These are phyloP conservation scores for Trichoderma cornu-damae DNA, from an alignment of 2,329 filamentous ascomycete genomes.

Conservation along the genomic window DNA sequence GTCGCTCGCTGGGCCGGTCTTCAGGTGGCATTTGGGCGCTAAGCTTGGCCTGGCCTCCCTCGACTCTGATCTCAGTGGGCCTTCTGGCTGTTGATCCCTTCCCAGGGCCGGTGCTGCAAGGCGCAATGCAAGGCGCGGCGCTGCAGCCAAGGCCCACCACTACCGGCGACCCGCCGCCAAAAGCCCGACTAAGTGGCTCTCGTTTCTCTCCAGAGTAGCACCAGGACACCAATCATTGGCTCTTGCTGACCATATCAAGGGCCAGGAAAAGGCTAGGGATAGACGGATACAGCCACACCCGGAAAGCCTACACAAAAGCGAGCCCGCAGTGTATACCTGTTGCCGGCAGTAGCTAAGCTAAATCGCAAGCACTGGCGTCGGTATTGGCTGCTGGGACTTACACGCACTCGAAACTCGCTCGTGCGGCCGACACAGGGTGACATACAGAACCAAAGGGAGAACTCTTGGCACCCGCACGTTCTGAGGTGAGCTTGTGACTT, in stretches of 20 bases:
- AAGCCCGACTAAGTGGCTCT: conserved; percentile 12
- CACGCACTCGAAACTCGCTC: background rate
- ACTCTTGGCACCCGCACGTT: background rate
- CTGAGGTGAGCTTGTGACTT: conserved; percentile 5
- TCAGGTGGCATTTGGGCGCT: conserved; percentile 18
- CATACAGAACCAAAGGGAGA: background rate
- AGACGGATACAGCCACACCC: conserved; percentile 16
- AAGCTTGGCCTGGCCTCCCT: conserved; percentile 8
- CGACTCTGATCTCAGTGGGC: conserved; percentile 15
- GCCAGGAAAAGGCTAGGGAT: conserved; percentile 5
- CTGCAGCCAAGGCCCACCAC: conserved; percentile 5
- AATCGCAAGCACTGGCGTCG: background rate
- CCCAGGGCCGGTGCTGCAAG: conserved; percentile 7
- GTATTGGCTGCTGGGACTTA: conserved; percentile 1
- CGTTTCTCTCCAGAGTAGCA: background rate
- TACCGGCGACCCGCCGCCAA: conserved; percentile 18
- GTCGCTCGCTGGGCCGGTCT: conserved; percentile 6
- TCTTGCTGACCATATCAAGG: background rate
- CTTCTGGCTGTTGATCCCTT: conserved; percentile 14
- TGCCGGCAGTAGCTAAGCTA: conserved; percentile 9
- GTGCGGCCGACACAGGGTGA: conserved; percentile 5
- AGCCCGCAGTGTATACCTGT: conserved; percentile 12
- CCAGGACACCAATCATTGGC: conserved; percentile 1
- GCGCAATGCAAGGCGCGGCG: conserved; percentile 16
- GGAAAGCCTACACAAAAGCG: background rate